Percentiles rank a stretch among this genome's conserved stretches.
Evolutionary conservation across 2,329 filamentous ascomycete genomes (phyloP).

Genomic region (Mycocentrospora acerina): DNA sequence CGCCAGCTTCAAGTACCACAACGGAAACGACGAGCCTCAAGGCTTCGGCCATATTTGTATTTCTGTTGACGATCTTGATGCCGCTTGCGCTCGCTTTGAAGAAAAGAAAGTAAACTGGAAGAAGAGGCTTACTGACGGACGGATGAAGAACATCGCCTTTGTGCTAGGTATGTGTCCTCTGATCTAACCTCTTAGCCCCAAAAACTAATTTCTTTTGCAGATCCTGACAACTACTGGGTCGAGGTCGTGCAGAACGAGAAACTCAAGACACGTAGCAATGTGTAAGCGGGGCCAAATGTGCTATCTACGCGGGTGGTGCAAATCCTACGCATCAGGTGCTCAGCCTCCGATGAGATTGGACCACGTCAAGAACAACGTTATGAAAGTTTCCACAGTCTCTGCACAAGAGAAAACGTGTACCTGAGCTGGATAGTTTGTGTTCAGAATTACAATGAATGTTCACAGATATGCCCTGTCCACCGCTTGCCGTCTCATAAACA

Average conservation of each 20-base stretch:
- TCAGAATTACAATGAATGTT: not conserved
- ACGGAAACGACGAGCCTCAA: conserved; percentile 87
- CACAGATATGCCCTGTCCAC: too few species aligned
- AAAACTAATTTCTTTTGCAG: conserved; percentile 25
- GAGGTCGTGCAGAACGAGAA: conserved; percentile 76
- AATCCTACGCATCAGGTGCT: conserved; percentile 12
- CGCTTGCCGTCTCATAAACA: too few species aligned
- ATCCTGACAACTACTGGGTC: conserved; percentile 82
- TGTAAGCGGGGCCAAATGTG: conserved; percentile 29
- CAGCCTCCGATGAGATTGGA: conserved; percentile 16
- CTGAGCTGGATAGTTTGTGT: too few species aligned
- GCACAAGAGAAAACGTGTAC: too few species aligned
- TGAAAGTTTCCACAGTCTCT: conserved; percentile 4
- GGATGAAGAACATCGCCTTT: conserved; percentile 93
- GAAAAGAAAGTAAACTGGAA: conserved; percentile 82
- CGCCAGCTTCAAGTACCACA: conserved; percentile 79
- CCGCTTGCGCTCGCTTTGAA: conserved; percentile 85
- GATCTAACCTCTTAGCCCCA: not conserved
- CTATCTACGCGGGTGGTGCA: conserved; percentile 9
- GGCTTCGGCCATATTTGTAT: conserved; percentile 94
- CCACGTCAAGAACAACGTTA: conserved; percentile 7
- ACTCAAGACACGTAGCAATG: conserved; percentile 50
- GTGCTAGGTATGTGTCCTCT: conserved; percentile 59
- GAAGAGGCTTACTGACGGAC: conserved; percentile 88
- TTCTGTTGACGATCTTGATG: conserved; percentile 83